Evolutionary conservation across 192 early-diverging fungal genomes (phyloP), one percentile per base, ranked within the genome.

Genomic region (Entomortierella chlamydospora): DNA sequence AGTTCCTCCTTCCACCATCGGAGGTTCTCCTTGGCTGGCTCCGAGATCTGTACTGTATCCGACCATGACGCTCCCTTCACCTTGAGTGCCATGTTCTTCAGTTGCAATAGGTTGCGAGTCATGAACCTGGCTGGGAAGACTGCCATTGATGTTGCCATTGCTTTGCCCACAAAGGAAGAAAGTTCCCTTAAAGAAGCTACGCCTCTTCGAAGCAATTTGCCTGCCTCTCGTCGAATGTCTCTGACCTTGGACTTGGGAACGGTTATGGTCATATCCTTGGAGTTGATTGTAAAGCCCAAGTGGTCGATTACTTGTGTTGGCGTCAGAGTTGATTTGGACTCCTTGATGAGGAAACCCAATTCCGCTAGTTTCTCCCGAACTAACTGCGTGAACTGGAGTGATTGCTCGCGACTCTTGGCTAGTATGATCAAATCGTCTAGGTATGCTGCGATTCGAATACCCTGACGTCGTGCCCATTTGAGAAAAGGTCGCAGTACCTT

Each of bases 341-440:
- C 50, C 54, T 61, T 81, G 53, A 70, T 50, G 1, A 70, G 23
- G 15, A 58, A 73, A 0, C 80, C 71, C 6, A 74, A 51, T 1
- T 15, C 17, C 29, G 13, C 4, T 12, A 82, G 22, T 18, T 72
- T 63, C 25, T 37, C 13, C 15, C 2, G 26, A 6, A 59, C 47
- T 12, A 51, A 6, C 13, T 0, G 6, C 25, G 61, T 73, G 26
- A 20, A 8, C 12, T 28, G 11, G 2, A 0, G 2, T 10, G 55
- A 64, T 17, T 49, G 43, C 7, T 73, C 33, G 25, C 29, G 18
- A 0, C 55, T 52, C 22, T 23, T 26, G 10, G 64, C 64, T 0
- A 54, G 30, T 1, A 71, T 72, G 22, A 81, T 20, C 0, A 81
- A 55, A 39, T 81, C 70, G 71, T 81, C 80, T 12, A 81, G 60